Base-by-base conservation (phyloP, 352 stramenopile genomes). In the Heterotrichella gracilis region DNA sequence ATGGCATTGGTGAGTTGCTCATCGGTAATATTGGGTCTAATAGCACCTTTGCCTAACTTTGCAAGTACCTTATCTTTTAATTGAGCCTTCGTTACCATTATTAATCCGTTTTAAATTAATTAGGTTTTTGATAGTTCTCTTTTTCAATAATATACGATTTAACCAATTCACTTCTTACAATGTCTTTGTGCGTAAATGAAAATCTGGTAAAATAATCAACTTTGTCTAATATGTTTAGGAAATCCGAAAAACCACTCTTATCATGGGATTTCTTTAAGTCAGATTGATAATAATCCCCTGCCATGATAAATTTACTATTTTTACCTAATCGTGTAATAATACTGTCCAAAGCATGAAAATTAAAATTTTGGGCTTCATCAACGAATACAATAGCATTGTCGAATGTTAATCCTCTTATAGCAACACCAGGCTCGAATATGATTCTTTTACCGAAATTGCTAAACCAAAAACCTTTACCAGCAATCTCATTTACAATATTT, bases 291-390 rank as follows among this genome's bases (percentile, higher is more conserved):
- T 66, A 66, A 22, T 66, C 41, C 21, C 41, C 41, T 24, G n/a
- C 21, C 41, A n/a, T 24, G 23, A 66, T 66, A 22, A 66, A 24
- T 66, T 66, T 66, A 24, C n/a, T 24, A 66, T 22, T n/a, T 24
- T 66, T 24, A 66, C 41, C 41, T 24, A 66, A n/a, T 24, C 41
- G 41, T n/a, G 41, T 66, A n/a, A 66, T 66, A 66, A 66, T 22
- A 24, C n/a, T 66, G 41, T 66, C 41, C 21, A 66, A 24, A 3
- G 21, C 41, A 24, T 66, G n/a, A 66, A 66, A 66, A 1, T n/a
- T 66, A n/a, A 66, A 66, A 22, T 66, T 66, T 66, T 66, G 41
- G n/a, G 23, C 23, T 66, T 66, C 41, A 66, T 66, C 41, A 24
- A 66, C 41, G 23, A 66, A 24, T 24, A 66, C 23, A 22, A 66